Evolutionary conservation across 768 basidiomycete genomes (phyloP).

Genomic region (Termitomyces sp.): DNA sequence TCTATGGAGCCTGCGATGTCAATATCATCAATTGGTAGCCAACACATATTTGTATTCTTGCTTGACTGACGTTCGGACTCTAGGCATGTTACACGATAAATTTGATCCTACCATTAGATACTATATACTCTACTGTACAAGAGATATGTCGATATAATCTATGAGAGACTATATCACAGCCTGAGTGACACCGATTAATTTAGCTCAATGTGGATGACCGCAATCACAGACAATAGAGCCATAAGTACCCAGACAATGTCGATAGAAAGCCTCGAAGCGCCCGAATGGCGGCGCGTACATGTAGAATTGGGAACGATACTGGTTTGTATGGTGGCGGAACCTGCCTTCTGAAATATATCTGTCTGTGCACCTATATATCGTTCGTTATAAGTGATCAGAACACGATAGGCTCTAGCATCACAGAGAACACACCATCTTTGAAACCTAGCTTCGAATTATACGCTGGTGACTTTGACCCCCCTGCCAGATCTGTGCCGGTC

Average conservation of each 20-base stretch:
- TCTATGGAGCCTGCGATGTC: too few relatives aligned
- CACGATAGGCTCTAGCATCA: neutral
- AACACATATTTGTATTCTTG: too few relatives aligned
- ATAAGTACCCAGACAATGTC: neutral
- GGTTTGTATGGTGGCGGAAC: constrained; percentile 11
- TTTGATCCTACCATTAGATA: too few relatives aligned
- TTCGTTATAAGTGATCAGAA: neutral
- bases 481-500: constrained; percentile 34
- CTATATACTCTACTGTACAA: too few relatives aligned
- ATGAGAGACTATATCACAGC: neutral
- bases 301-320: constrained; percentile 5
- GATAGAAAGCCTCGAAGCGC: neutral
- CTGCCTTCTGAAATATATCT: constrained; percentile 9
- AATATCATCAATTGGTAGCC: too few relatives aligned
- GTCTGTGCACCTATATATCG: constrained; percentile 11
- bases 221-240: neutral
- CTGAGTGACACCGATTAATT: too few relatives aligned
- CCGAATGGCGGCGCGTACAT: neutral
- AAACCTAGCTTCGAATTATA: constrained; percentile 51
- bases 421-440: constrained; percentile 33
- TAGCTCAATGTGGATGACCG: neutral
- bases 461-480: constrained; percentile 37
- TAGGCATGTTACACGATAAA: too few relatives aligned
- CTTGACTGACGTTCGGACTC: too few relatives aligned
- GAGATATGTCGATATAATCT: neutral